Evolutionary conservation across 2,329 filamentous ascomycete species (phyloP).

Genomic region (Uncinocarpus reesii): DNA sequence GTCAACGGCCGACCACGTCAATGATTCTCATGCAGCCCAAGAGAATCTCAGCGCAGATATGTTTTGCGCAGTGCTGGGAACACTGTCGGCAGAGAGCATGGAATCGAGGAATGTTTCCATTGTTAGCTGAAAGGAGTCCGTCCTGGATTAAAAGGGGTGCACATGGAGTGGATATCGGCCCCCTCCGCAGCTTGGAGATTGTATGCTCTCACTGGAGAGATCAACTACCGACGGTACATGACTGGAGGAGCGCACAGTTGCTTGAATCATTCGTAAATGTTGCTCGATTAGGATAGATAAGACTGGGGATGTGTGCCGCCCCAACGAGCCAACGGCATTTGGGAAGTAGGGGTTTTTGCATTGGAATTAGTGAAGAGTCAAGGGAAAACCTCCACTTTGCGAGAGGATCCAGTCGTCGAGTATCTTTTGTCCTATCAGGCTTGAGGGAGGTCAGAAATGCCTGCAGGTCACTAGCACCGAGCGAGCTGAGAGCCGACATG

Average conservation of each 20-base stretch:
- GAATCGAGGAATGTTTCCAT: neutral
- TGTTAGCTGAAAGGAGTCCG: neutral
- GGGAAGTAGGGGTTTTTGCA: neutral
- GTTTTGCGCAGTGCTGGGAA: neutral
- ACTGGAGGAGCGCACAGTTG: neutral
- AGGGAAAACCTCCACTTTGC: conserved; percentile 2
- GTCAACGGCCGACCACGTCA: conserved; percentile 8
- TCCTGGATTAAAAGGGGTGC: neutral
- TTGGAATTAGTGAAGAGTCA: neutral
- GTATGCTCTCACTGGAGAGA: conserved; percentile 4
- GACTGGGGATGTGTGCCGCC: neutral
- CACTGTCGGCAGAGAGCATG: neutral
- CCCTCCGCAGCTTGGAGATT: neutral
- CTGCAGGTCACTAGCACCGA: conserved; percentile 5
- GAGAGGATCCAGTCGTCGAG: neutral
- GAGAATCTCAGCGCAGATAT: conserved; percentile 7
- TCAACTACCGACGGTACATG: neutral
- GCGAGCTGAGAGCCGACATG: conserved; percentile 8
- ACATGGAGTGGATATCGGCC: neutral
- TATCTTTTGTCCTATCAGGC: neutral
- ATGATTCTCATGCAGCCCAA: conserved; percentile 2
- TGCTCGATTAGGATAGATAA: neutral
- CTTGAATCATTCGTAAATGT: neutral
- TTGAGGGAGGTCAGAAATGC: neutral
- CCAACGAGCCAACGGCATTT: neutral